A percentile compares a stretch with the other conserved stretches of the same genome.
Evolutionary conservation across 129 eudicot genomes (phyloP).

Genomic region (Sambucus nigra): DNA sequence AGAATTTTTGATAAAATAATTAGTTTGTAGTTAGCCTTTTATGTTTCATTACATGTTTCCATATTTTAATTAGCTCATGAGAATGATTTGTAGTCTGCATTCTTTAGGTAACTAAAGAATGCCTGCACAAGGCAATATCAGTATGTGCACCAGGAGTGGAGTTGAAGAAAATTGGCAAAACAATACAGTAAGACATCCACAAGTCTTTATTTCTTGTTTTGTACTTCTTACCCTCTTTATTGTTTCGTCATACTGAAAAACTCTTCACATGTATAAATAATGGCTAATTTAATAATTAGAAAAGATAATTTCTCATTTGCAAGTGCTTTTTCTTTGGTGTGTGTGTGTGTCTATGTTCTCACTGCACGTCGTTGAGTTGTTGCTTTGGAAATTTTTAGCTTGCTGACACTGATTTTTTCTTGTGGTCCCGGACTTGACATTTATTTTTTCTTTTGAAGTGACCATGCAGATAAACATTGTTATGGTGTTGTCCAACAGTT

Average conservation of each 20-base stretch:
- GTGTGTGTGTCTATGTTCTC: no score
- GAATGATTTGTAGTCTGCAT: not conserved
- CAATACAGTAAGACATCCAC: conserved; percentile 55
- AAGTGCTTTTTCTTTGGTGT: no score
- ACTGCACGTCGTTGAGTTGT: not conserved
- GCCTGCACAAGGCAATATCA: conserved; percentile 79
- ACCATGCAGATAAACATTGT: conserved; percentile 64
- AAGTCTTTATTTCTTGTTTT: not conserved
- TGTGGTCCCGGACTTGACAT: conserved; percentile 2
- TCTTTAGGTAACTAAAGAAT: conserved; percentile 75
- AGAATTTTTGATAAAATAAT: not conserved
- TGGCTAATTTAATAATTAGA: no score
- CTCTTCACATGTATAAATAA: no score
- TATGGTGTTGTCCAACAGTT: conserved; percentile 84
- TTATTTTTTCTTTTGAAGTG: conserved; percentile 33
- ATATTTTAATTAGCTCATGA: not conserved
- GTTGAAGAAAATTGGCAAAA: conserved; percentile 61
- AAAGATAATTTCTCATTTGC: no score
- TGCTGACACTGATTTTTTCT: not conserved
- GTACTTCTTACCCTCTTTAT: no score
- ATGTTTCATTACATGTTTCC: not conserved
- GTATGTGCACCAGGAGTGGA: conserved; percentile 82
- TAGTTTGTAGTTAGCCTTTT: not conserved
- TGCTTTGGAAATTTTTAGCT: not conserved
- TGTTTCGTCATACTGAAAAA: no score